Evolutionary conservation across 108 stramenopile genomes (phyloP).

Genomic region (Cyclotella sp.): DNA sequence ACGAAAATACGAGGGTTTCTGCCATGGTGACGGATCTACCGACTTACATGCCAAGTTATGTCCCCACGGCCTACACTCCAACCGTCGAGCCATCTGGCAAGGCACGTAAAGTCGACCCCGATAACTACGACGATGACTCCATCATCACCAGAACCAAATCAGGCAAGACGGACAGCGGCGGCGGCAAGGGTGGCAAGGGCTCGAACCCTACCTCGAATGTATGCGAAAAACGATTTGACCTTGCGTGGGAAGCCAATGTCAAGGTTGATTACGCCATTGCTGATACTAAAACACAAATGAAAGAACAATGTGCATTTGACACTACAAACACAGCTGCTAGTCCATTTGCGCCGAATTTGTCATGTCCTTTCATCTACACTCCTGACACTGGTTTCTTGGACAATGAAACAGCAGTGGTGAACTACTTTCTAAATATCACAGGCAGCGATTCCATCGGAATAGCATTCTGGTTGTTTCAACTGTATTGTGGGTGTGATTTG

Average conservation of each 20-base stretch:
- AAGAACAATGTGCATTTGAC: slow-evolving; percentile 2
- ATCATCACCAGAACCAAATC: neutral
- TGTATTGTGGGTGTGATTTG: slow-evolving; percentile 17
- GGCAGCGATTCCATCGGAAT: neutral
- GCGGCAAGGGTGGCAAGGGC: neutral
- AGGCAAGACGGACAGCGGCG: neutral
- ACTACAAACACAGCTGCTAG: neutral
- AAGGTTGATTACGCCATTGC: neutral
- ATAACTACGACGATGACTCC: neutral
- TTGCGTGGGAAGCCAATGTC: slow-evolving; percentile 17
- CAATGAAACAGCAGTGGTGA: neutral
- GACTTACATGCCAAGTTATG: slow-evolving; percentile 1
- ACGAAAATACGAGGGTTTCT: neutral
- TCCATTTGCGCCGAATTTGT: slow-evolving; percentile 2
- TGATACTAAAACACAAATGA: neutral
- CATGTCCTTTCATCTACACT: slow-evolving; percentile 12
- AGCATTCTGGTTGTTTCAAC: neutral
- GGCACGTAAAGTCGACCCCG: neutral
- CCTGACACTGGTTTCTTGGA: slow-evolving; percentile 15
- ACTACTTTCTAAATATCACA: neutral
- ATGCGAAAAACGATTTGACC: slow-evolving; percentile 6
- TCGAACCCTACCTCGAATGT: neutral
- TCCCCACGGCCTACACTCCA: slow-evolving; percentile 4
- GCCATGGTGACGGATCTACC: neutral
- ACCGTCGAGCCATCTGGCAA: neutral